These are phyloP conservation scores for Clohesyomyces aquaticus DNA, from an alignment of 495 filamentous ascomycete species.

Conservation along the genomic window DNA sequence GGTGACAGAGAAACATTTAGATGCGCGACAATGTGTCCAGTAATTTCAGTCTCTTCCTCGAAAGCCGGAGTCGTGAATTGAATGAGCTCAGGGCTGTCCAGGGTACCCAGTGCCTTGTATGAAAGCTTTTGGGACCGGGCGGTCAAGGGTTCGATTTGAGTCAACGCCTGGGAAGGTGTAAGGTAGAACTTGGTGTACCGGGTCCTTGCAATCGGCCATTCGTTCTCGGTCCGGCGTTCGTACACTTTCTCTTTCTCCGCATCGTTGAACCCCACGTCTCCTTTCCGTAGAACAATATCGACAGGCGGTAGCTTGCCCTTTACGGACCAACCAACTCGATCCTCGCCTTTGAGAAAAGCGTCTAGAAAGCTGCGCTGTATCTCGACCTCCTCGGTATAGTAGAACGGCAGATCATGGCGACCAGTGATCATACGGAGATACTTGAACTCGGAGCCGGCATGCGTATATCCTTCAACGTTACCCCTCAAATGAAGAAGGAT, in stretches of 20 bases:
- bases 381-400: constrained; percentile 66
- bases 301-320: constrained; percentile 60
- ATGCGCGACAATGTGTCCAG: constrained; percentile 66
- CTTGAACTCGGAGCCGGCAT: constrained; percentile 64
- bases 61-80: constrained; percentile 61
- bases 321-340: constrained; percentile 60
- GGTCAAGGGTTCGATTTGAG: constrained; percentile 27
- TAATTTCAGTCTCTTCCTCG: constrained; percentile 64
- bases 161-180: constrained; percentile 48
- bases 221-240: constrained; percentile 56
- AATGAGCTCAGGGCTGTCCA: constrained; percentile 53
- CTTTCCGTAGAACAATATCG: constrained; percentile 61
- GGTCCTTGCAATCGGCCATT: constrained; percentile 68
- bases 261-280: constrained; percentile 66
- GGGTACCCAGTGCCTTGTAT: constrained; percentile 59
- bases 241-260: constrained; percentile 58
- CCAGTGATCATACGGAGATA: constrained; percentile 70
- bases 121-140: constrained; percentile 47
- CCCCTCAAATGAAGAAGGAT: constrained; percentile 66
- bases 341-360: constrained; percentile 68
- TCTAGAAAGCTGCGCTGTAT: constrained; percentile 67
- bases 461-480: constrained; percentile 65
- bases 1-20: constrained; percentile 62
- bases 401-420: constrained; percentile 72
- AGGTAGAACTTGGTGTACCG: constrained; percentile 63